Base-by-base conservation (phyloP, 1,284 basidiomycete genomes). In the Boletus semigastroideus region DNA sequence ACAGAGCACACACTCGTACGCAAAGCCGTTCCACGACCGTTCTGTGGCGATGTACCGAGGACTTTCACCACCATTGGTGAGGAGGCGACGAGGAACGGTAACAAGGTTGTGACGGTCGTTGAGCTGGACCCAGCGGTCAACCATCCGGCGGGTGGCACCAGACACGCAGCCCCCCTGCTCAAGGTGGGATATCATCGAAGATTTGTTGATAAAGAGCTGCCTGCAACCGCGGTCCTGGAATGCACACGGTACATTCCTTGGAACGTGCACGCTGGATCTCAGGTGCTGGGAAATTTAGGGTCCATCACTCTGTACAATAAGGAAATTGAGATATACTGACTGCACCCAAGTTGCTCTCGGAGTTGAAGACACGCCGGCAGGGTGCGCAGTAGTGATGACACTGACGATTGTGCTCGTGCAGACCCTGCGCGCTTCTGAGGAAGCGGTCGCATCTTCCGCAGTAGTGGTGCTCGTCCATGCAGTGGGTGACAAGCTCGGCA, bases 1-100 rank as follows among this genome's bases (percentile, higher is more conserved):
- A 59, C 82, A 84, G 14, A 84, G 67, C 55, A 78, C 78, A 61
- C 82, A 84, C 59, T 83, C 78, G 59, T 73, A 84, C 16, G 59
- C 70, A 34, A 4, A 7, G 0, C 73, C 73, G 52, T 83, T 83
- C 74, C 74, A 83, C 0, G 80, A 67, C 3, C 59, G 62, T 11
- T 52, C 50, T 13, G 74, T 76, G 22, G 79, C 82, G 28, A 60
- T 55, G 55, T 72, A 75, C 3, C 33, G 3, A 9, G n/a, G 3
- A 3, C 25, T 25, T 25, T 31, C 8, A 11, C 33, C 51, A 17
- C 55, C 62, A 10, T 62, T 9, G 13, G 69, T 70, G 36, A 79
- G 54, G 30, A 74, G 64, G 19, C 68, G 69, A 19, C 60, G 53
- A 10, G 73, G 69, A 51, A 71, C 53, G 41, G 72, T 76, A 61